Conservation (phyloP, 768 basidiomycete genomes). For the Leccinum uliginosum region DNA sequence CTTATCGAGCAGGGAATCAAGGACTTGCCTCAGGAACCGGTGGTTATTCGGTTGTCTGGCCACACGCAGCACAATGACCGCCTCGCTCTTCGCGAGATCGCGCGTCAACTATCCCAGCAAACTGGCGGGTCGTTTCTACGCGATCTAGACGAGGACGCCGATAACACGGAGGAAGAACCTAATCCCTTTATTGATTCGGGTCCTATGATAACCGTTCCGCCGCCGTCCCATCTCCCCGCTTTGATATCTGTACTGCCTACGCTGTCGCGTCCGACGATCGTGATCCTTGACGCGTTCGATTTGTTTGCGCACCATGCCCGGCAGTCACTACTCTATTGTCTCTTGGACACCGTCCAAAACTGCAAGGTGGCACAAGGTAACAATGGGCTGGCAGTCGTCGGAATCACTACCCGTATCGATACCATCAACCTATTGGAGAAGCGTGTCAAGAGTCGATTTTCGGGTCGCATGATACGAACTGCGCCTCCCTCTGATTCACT, state of each 20-base stretch:
- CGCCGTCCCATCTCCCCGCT: conserved; percentile 66
- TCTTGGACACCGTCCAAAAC: conserved; percentile 91
- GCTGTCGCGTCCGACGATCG: conserved; percentile 70
- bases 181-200: conserved; percentile 48
- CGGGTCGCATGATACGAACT: conserved; percentile 82
- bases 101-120: conserved; percentile 74
- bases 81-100: conserved; percentile 89
- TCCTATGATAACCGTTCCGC: conserved; percentile 43
- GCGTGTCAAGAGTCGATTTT: conserved; percentile 95
- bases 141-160: conserved; percentile 27
- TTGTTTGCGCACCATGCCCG: conserved; percentile 88
- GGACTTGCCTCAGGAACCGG: conserved; percentile 45
- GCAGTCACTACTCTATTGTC: conserved; percentile 90
- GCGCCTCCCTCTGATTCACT: conserved; percentile 50
- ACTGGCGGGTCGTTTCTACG: conserved; percentile 59
- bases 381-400: conserved; percentile 80
- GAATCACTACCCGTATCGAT: conserved; percentile 82
- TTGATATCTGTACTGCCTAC: conserved; percentile 76
- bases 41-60: conserved; percentile 80
- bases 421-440: conserved; percentile 90
- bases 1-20: conserved; percentile 56
- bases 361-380: conserved; percentile 55
- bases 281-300: conserved; percentile 91
- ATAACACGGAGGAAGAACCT: conserved; percentile 36
- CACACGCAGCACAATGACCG: conserved; percentile 83